Evolutionary conservation across 495 filamentous ascomycete genomes (phyloP), one percentile per base, ranked within the genome.

Genomic region (Tuber melanosporum): DNA sequence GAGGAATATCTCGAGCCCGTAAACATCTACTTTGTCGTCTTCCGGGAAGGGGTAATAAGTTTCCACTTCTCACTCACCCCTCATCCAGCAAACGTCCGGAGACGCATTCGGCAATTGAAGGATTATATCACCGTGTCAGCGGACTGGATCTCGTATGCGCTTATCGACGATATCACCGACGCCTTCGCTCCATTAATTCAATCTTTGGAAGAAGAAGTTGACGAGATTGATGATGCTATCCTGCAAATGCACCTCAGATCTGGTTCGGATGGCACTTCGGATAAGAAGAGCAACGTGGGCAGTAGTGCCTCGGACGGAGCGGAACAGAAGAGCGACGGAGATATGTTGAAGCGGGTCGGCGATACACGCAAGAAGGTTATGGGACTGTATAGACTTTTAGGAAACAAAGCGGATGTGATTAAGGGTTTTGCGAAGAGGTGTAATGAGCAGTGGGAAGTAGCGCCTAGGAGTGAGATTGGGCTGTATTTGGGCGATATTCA

Each of bases 161-260:
- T 99, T 86, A 99, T 99, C 83, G 95, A 99, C 85, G 92, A 99
- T 84, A 99, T 99, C 80, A 96, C 98, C 78, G 95, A 99, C 86
- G 91, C 90, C 47, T 99, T 98, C 83, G 93, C 91, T 2, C 95
- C 96, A 22, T 90, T 93, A 14, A 96, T 99, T 73, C 90, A 89
- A 74, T 90, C 91, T 70, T 90, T 98, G 49, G 96, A 98, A 85
- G 80, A 88, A 36, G 93, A 98, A 80, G 94, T 95, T 2, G 96
- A 98, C 81, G 88, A 89, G 20, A 98, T 99, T 75, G 95, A 99
- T 85, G 95, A 99, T 79, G 89, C 93, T 74, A 93, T 99, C 49
- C 96, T 98, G 86, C 86, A 81, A 42, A 82, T 83, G 82, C 82
- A 83, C 41, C 73, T 83, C 70, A 73, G 39, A 36, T 77, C 82